Base-by-base conservation (phyloP, 208 protist genomes). In the Leishmania tarentolae region DNA sequence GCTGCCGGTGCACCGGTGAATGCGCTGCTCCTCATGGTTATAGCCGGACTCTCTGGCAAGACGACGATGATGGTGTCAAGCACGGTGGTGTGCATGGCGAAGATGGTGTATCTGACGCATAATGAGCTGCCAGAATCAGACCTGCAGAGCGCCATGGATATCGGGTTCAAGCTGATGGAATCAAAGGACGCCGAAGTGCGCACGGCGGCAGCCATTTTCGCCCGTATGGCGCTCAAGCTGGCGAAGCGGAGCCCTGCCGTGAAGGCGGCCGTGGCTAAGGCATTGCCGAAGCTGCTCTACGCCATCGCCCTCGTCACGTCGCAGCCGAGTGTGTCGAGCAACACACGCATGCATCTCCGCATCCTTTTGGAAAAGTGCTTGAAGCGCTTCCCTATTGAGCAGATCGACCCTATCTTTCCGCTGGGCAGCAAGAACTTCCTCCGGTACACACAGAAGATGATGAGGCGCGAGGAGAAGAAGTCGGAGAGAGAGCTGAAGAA, bases 401-500 rank as follows among this genome's bases (percentile, higher is more conserved):
- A 84, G 68, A 85, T 97, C 63, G 92, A 97, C 63, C 90, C 88
- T n/a, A 87, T 96, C 37, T 97, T 97, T 78, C 94, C 94, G 3
- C 66, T 96, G 31, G 94, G 94, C 42, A 96, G 92, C 73, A 95
- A 94, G 79, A 95, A 95, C 61, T 97, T 97, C 76, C 87, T 97
- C 28, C 90, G 90, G 61, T 97, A 97, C 86, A 94, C 91, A 31
- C 82, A 95, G 59, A 94, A 91, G 73, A 97, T 97, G 94, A 85
- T 94, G 86, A 89, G 82, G 63, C 90, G 92, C 4, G 91, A 96
- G 73, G 87, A 96, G 87, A 93, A 94, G 83, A 96, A 96, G 86
- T 87, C 86, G 11, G 91, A 92, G 73, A 78, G 80, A 11, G 91
- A 93, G 65, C 79, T 94, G 42, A 88, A 89, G 76, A 88, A 89